Conservation (phyloP, 371 early-diverging fungal genomes). For the Rhizopus delemar region DNA sequence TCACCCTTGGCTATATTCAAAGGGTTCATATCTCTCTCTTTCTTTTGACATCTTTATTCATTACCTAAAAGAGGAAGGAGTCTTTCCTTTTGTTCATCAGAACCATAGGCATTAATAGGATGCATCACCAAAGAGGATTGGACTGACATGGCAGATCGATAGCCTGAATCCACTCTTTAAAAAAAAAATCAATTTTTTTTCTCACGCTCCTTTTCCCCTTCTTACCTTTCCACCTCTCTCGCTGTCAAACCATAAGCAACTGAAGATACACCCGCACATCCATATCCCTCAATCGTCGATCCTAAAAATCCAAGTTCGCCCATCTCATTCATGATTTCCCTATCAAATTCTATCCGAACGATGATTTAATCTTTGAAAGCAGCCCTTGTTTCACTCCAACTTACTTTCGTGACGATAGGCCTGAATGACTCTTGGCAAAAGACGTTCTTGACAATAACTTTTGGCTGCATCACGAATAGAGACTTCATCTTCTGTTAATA, state of each 20-base stretch:
- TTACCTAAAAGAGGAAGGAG: slow-evolving; percentile 88
- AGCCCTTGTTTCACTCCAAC: slow-evolving; percentile 4
- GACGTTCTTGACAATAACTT: slow-evolving; percentile 87
- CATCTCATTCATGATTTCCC: slow-evolving; percentile 91
- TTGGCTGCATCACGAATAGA: slow-evolving; percentile 85
- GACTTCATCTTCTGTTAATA: slow-evolving; percentile 88
- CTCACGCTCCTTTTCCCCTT: slow-evolving; percentile 4
- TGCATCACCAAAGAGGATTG: slow-evolving; percentile 98
- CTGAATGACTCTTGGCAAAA: slow-evolving; percentile 82
- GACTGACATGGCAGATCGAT: slow-evolving; percentile 97
- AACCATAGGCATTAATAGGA: slow-evolving; percentile 95
- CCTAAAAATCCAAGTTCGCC: slow-evolving; percentile 94
- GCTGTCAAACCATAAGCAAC: slow-evolving; percentile 97
- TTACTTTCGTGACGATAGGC: slow-evolving; percentile 88
- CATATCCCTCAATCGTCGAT: slow-evolving; percentile 94
- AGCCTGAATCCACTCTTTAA: slow-evolving; percentile 89
- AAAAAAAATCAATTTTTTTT: slow-evolving; percentile 2
- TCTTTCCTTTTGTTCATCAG: slow-evolving; percentile 87
- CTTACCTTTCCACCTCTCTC: slow-evolving; percentile 90
- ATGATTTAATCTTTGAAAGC: slow-evolving; percentile 1
- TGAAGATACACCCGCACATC: slow-evolving; percentile 95
- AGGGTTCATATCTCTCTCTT: no score
- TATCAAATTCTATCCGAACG: slow-evolving; percentile 69
- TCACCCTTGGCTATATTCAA: slow-evolving; percentile 81
- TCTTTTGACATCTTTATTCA: neutral